Percentiles rank a stretch among this genome's conserved stretches.
Conservation (phyloP, 306 rosid species). For the Sindora glabra region DNA sequence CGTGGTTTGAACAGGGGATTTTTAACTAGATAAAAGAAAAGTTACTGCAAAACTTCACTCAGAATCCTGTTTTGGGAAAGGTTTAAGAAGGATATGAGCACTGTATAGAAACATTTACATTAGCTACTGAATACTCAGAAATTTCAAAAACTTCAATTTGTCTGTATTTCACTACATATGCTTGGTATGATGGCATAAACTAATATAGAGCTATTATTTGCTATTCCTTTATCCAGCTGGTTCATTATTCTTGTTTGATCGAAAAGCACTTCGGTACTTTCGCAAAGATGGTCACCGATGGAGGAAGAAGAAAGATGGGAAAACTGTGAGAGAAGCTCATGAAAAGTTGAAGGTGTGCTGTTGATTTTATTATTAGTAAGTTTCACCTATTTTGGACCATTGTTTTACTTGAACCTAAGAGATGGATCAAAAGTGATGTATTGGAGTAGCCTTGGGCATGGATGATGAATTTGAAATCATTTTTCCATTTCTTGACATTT, state of each 20-base stretch:
- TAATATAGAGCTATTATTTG: conserved; percentile 2
- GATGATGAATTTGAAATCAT: too few species aligned
- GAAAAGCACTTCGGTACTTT: conserved; percentile 62
- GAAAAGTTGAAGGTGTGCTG: conserved; percentile 93
- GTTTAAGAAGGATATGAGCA: not conserved
- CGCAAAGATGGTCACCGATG: conserved; percentile 80
- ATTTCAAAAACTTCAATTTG: too few species aligned
- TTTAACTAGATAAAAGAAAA: too few species aligned
- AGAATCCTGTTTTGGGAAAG: not conserved
- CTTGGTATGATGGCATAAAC: not conserved
- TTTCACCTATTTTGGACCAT: conserved; percentile 24
- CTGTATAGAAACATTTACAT: not conserved
- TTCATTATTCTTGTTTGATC: conserved; percentile 63
- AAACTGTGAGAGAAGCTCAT: conserved; percentile 74
- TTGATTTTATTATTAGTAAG: conserved; percentile 59
- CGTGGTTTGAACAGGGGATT: not conserved
- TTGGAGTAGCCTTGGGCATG: conserved; percentile 18
- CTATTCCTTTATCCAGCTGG: conserved; percentile 43
- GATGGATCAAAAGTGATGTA: conserved; percentile 4
- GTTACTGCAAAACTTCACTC: too few species aligned
- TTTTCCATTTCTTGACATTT: too few species aligned
- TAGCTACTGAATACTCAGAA: not conserved
- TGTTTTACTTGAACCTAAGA: conserved; percentile 13
- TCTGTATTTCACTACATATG: not conserved
- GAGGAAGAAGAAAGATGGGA: conserved; percentile 84